Evolutionary conservation across 257 asterid genomes (phyloP).

Genomic region (Capsicum chinense): DNA sequence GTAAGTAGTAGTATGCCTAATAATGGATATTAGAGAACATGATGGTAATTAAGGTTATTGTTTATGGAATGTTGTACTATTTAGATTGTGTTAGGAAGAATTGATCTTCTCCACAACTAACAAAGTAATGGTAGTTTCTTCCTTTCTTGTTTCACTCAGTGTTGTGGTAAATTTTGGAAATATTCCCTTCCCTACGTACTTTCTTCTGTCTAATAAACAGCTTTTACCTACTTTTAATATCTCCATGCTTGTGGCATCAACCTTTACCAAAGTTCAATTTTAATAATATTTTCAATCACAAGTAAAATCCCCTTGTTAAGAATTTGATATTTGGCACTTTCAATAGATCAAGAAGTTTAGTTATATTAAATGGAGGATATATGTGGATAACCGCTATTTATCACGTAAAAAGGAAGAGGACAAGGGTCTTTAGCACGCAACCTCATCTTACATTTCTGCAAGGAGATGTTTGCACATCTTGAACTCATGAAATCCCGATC

Average conservation of each 20-base stretch:
- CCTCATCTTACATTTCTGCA: too few relatives aligned
- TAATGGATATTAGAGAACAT: constrained; percentile 38
- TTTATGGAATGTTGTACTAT: not conserved
- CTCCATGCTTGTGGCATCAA: not conserved
- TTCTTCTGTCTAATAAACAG: not conserved
- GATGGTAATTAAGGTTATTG: constrained; percentile 11
- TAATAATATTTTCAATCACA: not conserved
- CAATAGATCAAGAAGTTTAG: not conserved
- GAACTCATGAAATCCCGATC: too few relatives aligned
- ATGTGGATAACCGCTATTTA: too few relatives aligned
- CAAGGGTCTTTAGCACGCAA: too few relatives aligned
- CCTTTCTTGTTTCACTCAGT: constrained; percentile 12
- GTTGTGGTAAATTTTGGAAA: constrained; percentile 15
- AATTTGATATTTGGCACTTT: not conserved
- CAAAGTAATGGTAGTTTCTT: constrained; percentile 18
- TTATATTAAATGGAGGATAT: too few relatives aligned
- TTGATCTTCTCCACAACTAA: constrained; percentile 10
- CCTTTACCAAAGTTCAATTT: not conserved
- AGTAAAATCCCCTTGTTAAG: not conserved
- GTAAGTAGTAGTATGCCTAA: constrained; percentile 67
- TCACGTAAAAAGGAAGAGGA: too few relatives aligned
- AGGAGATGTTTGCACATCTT: too few relatives aligned
- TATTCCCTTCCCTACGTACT: constrained; percentile 18
- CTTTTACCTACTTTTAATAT: not conserved
- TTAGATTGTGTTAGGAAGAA: not conserved